Evolutionary conservation across 108 stramenopile species (phyloP).

Genomic region (Ochromonas danica): DNA sequence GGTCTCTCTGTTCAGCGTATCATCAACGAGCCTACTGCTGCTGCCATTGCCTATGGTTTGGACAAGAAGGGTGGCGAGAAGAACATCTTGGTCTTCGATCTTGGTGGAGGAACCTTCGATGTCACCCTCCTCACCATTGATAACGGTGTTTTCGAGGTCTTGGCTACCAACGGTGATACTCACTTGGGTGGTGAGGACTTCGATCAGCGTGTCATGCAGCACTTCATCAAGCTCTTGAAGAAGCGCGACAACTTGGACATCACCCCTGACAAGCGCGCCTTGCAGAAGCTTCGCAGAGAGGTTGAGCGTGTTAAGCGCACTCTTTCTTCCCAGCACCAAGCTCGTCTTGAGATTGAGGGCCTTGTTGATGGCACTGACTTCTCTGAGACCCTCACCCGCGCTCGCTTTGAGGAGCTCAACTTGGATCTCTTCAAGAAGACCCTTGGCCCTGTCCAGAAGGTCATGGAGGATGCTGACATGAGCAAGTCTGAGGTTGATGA

Average conservation of each 20-base stretch:
- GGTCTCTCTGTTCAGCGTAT: constrained; percentile 88
- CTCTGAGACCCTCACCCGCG: constrained; percentile 82
- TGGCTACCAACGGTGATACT: constrained; percentile 83
- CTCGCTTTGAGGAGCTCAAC: constrained; percentile 96
- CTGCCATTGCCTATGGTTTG: constrained; percentile 95
- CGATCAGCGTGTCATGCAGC: constrained; percentile 74
- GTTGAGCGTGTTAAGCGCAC: constrained; percentile 74
- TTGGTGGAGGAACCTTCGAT: constrained; percentile 98
- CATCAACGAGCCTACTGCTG: constrained; percentile 97
- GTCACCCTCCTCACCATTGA: constrained; percentile 92
- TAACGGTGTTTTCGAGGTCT: constrained; percentile 80
- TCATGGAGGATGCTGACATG: constrained; percentile 83
- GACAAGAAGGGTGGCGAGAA: constrained; percentile 76
- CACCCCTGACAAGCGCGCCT: constrained; percentile 62
- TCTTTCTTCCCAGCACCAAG: constrained; percentile 66
- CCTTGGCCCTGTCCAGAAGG: constrained; percentile 77
- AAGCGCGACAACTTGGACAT: constrained; percentile 63
- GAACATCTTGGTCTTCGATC: constrained; percentile 93
- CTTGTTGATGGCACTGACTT: constrained; percentile 76
- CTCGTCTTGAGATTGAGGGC: constrained; percentile 69
- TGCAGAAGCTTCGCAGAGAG: constrained; percentile 68
- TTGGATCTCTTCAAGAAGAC: constrained; percentile 94
- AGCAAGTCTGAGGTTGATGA: constrained; percentile 84
- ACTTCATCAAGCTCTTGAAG: constrained; percentile 72
- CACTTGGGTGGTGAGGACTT: constrained; percentile 90